These are phyloP conservation scores for Rhizophagus prolifer DNA, from an alignment of 192 early-diverging fungal genomes.

Conservation along the genomic window DNA sequence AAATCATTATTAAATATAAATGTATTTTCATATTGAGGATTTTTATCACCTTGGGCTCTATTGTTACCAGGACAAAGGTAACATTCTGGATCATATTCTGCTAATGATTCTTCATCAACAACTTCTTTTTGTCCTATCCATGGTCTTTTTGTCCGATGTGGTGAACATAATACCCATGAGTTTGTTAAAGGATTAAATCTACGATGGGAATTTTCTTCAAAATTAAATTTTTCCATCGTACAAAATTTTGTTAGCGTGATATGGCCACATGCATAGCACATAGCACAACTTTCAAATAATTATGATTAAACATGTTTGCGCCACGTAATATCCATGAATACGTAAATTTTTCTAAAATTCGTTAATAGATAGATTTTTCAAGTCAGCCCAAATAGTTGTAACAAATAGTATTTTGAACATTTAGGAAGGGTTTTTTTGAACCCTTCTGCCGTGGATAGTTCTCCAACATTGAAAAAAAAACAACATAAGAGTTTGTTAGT, in stretches of 20 bases:
- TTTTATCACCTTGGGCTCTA: slow-evolving; percentile 67
- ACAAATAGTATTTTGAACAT: not conserved
- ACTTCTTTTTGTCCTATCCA: slow-evolving; percentile 81
- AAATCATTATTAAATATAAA: slow-evolving; percentile 94
- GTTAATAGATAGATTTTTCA: too few relatives aligned
- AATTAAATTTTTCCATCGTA: slow-evolving; percentile 46
- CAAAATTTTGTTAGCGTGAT: too few relatives aligned
- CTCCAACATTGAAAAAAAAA: not conserved
- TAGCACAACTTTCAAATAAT: too few relatives aligned
- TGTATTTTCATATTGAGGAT: slow-evolving; percentile 78
- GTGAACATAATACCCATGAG: slow-evolving; percentile 96
- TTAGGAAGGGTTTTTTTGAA: not conserved
- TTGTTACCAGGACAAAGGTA: slow-evolving; percentile 88
- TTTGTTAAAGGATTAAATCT: slow-evolving; percentile 91
- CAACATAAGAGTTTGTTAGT: not conserved
- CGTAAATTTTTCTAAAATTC: too few relatives aligned
- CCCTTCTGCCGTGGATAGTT: not conserved
- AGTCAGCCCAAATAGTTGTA: not conserved
- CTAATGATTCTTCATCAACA: slow-evolving; percentile 37
- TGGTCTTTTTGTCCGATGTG: slow-evolving; percentile 91
- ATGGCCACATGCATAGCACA: too few relatives aligned
- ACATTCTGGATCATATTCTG: slow-evolving; percentile 77
- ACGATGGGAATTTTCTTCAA: slow-evolving; percentile 66
- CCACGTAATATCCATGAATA: too few relatives aligned
- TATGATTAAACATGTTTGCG: too few relatives aligned